These are phyloP conservation scores for Phytophthora ohioensis DNA, from an alignment of 352 stramenopile species.

Conservation along the genomic window DNA sequence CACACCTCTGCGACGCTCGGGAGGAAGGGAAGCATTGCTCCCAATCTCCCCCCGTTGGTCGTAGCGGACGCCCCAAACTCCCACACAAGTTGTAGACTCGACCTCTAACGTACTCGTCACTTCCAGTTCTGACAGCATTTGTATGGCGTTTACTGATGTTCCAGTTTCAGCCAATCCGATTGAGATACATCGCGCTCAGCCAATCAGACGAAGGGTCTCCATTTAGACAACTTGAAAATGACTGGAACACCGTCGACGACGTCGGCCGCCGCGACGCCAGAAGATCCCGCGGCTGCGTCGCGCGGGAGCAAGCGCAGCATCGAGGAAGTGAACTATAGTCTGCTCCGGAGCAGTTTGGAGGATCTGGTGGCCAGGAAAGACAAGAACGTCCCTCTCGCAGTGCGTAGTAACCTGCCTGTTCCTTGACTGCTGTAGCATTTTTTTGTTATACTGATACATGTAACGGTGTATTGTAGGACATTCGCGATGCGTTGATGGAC, in stretches of 20 bases:
- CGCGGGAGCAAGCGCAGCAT: constrained; percentile 40
- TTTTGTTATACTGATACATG: not conserved
- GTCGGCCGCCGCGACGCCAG: constrained; percentile 47
- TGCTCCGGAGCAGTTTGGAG: constrained; percentile 49
- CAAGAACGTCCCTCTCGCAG: constrained; percentile 52
- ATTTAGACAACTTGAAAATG: constrained; percentile 48
- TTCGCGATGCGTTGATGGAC: constrained; percentile 73
- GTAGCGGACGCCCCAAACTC: constrained; percentile 17
- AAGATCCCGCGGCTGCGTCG: constrained; percentile 33
- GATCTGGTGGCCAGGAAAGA: constrained; percentile 47
- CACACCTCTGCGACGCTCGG: constrained; percentile 8
- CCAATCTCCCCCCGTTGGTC: not conserved
- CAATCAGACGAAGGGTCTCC: no score
- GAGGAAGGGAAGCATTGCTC: not conserved
- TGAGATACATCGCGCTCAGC: no score
- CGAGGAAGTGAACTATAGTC: constrained; percentile 26
- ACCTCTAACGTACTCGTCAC: constrained; percentile 55
- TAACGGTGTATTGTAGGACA: constrained; percentile 40
- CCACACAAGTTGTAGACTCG: constrained; percentile 32
- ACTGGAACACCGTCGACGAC: constrained; percentile 53
- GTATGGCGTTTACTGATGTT: not conserved
- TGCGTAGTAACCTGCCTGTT: constrained; percentile 37
- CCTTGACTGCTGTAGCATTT: not conserved
- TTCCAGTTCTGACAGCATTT: constrained; percentile 58
- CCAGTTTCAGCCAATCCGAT: constrained; percentile 44